Conservation (phyloP, 2,329 filamentous ascomycete species). For the Sporothrix brunneoviolacea region DNA sequence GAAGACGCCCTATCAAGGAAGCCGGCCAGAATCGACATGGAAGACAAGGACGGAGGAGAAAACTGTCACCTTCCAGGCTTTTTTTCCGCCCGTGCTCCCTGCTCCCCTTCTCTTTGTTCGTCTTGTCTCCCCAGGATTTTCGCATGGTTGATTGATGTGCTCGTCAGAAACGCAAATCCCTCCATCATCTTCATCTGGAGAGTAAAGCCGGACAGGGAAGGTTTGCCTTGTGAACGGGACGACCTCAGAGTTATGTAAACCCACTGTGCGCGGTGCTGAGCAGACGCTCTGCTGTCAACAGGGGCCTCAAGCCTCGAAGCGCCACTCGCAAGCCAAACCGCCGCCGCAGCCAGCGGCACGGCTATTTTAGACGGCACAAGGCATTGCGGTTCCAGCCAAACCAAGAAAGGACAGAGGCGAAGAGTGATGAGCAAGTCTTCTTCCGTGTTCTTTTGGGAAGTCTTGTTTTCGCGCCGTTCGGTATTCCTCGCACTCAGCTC, state of each 20-base stretch:
- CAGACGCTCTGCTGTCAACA: conserved; percentile 11
- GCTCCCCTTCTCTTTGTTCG: background rate
- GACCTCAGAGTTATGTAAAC: conserved; percentile 14
- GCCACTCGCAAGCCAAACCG: background rate
- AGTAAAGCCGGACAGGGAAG: conserved; percentile 23
- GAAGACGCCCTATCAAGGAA: no score
- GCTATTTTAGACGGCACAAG: background rate
- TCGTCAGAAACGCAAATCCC: conserved; percentile 15
- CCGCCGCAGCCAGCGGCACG: background rate
- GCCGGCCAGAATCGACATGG: no score
- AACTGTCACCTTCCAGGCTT: no score
- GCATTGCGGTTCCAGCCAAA: background rate
- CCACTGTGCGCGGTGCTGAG: no score
- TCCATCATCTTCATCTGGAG: conserved; percentile 22
- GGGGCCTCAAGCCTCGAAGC: background rate
- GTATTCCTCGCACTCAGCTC: no score
- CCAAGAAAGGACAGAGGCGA: background rate
- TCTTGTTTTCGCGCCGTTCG: no score
- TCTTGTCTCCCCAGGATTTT: conserved; percentile 14
- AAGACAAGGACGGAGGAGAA: no score
- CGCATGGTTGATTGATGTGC: conserved; percentile 15
- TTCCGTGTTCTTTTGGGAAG: no score
- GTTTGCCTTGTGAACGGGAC: background rate
- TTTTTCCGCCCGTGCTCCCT: background rate
- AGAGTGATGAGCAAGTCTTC: no score